A percentile compares a stretch with the other conserved stretches of the same genome.
Conservation (phyloP, 805 yeast species). For the Yarrowia sp. region DNA sequence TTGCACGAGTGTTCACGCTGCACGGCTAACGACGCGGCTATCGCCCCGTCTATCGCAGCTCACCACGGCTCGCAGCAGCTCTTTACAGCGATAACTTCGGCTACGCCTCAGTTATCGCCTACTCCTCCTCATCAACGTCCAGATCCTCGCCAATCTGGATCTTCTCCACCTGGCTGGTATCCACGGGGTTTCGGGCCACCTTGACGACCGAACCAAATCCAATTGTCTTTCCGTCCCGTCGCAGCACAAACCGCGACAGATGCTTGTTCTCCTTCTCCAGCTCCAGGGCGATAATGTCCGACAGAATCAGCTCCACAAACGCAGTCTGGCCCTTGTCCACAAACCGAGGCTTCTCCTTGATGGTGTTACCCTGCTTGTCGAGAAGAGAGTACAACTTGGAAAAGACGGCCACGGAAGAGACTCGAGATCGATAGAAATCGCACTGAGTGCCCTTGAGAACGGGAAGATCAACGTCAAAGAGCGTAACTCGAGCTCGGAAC, state of each 20-base stretch:
- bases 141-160: constrained; percentile 35
- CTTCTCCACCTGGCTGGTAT: constrained; percentile 26
- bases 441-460: constrained; percentile 80
- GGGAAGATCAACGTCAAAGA: constrained; percentile 76
- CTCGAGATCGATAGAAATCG: constrained; percentile 76
- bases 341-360: constrained; percentile 60
- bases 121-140: constrained; percentile 28
- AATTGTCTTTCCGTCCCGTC: constrained; percentile 72
- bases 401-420: constrained; percentile 73
- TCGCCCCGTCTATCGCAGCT: no score
- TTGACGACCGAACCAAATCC: constrained; percentile 65
- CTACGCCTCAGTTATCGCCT: neutral
- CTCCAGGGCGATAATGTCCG: constrained; percentile 60
- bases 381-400: constrained; percentile 53
- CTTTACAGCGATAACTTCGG: no score
- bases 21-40: no score
- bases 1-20: no score
- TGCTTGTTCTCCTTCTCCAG: constrained; percentile 57
- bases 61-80: no score
- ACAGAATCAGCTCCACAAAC: constrained; percentile 60
- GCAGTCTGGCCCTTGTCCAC: constrained; percentile 68
- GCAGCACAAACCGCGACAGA: constrained; percentile 71
- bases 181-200: constrained; percentile 32
- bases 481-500: constrained; percentile 62
- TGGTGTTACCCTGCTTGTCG: constrained; percentile 49